phyloP scores from a whole-genome alignment of 192 early-diverging fungal genomes.

The Rhizophlyctis rosea region DNA sequence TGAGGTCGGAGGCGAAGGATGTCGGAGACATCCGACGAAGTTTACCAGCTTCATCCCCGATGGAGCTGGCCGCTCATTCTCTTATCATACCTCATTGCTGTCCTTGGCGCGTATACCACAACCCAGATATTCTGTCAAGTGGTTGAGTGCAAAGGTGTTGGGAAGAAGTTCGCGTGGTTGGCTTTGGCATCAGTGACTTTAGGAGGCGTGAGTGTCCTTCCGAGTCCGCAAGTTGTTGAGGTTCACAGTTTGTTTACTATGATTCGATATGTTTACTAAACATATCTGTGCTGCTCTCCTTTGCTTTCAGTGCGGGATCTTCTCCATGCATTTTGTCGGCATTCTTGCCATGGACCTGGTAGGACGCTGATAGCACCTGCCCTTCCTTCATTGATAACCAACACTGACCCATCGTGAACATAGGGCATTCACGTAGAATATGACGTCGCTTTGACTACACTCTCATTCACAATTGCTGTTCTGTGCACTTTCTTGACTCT shows the following conservation, averaged over 20 bases:
- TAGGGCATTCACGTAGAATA: not conserved
- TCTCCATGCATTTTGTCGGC: constrained; percentile 15
- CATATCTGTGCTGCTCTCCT: too few species aligned
- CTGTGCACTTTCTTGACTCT: too few species aligned
- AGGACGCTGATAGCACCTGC: constrained; percentile 4
- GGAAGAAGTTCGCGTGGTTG: constrained; percentile 7
- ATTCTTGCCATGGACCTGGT: constrained; percentile 17
- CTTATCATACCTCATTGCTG: not conserved
- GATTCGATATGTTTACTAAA: not conserved
- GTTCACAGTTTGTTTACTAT: not conserved
- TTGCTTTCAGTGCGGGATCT: constrained; percentile 10
- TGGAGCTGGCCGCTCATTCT: constrained; percentile 11
- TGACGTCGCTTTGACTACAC: not conserved
- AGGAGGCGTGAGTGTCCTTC: not conserved
- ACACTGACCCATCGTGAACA: not conserved
- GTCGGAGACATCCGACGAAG: too few species aligned
- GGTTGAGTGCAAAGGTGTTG: not conserved
- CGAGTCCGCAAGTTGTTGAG: not conserved
- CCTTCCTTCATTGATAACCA: not conserved
- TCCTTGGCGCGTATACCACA: constrained; percentile 12
- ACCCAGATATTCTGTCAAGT: constrained; percentile 8
- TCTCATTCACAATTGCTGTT: too few species aligned
- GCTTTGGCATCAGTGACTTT: constrained; percentile 9
- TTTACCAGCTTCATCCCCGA: too few species aligned
- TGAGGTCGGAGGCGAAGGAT: too few species aligned